Conservation (phyloP, 2,329 filamentous ascomycete genomes). For the Pestalotiopsis sp. region DNA sequence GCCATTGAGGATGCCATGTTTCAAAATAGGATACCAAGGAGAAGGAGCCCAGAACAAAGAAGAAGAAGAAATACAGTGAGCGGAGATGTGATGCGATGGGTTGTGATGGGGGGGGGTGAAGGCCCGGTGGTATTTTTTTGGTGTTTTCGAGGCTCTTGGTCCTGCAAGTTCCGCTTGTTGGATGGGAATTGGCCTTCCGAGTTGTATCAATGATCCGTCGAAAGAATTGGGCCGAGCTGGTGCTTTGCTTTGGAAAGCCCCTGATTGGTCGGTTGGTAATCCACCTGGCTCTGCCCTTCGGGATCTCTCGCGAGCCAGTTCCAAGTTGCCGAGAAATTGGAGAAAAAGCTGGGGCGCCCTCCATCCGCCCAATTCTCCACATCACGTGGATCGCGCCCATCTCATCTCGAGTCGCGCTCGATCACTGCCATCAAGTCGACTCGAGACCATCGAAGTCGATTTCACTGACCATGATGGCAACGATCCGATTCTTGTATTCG, state of each 20-base stretch:
- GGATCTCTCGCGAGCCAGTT: constrained; percentile 5
- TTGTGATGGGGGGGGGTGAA: too few relatives aligned
- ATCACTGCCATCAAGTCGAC: not conserved
- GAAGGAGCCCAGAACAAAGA: constrained; percentile 10
- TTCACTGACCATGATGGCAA: not conserved
- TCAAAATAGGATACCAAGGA: constrained; percentile 13
- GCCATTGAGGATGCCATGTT: constrained; percentile 67
- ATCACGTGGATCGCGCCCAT: constrained; percentile 4
- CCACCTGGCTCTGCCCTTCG: not conserved
- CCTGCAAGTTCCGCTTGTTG: constrained; percentile 30
- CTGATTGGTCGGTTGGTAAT: not conserved
- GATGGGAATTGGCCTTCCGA: constrained; percentile 4
- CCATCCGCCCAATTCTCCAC: not conserved
- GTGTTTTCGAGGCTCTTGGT: constrained; percentile 30
- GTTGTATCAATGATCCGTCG: constrained; percentile 7
- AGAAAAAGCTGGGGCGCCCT: constrained; percentile 7
- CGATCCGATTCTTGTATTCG: too few relatives aligned
- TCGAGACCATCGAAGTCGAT: not conserved
- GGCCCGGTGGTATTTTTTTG: not conserved
- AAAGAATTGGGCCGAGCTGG: constrained; percentile 15
- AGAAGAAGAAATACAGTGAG: constrained; percentile 13
- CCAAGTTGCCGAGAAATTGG: constrained; percentile 10
- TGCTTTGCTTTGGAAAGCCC: not conserved
- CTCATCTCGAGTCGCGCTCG: not conserved
- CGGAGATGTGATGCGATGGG: constrained; percentile 10